Evolutionary conservation across 352 stramenopile species (phyloP).

Genomic region (Phytophthora sp.): DNA sequence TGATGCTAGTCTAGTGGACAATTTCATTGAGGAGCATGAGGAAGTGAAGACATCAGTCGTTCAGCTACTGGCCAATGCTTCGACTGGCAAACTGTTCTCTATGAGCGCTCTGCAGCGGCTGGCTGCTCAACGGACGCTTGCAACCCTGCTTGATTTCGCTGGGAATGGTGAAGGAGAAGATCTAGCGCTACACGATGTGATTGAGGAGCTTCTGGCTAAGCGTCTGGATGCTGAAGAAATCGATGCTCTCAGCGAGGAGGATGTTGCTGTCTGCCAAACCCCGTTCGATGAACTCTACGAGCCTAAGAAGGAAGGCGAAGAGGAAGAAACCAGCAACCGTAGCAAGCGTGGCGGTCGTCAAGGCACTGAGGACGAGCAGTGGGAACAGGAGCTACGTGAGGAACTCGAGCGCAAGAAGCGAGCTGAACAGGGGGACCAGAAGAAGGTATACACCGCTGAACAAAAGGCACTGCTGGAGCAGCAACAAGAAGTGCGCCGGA

Average conservation of each 20-base stretch:
- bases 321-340: constrained; percentile 30
- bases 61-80: constrained; percentile 49
- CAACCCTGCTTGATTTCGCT: constrained; percentile 78
- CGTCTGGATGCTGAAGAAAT: constrained; percentile 60
- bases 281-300: constrained; percentile 81
- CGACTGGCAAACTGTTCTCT: constrained; percentile 65
- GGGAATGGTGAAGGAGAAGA: constrained; percentile 82
- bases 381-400: constrained; percentile 84
- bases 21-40: constrained; percentile 78
- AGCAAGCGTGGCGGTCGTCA: constrained; percentile 50
- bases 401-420: constrained; percentile 81
- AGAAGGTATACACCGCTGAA: constrained; percentile 53
- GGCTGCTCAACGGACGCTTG: constrained; percentile 70
- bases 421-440: constrained; percentile 45
- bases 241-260: constrained; percentile 55
- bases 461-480: constrained; percentile 62
- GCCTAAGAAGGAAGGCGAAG: constrained; percentile 51
- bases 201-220: constrained; percentile 66
- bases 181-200: constrained; percentile 71
- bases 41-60: constrained; percentile 63
- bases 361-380: constrained; percentile 85
- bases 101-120: constrained; percentile 52
- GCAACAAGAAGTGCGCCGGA: constrained; percentile 63
- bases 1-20: constrained; percentile 69
- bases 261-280: constrained; percentile 67